phyloP scores from a whole-genome alignment of 1,139 yeast species.

The Protomyces pachydermus region DNA sequence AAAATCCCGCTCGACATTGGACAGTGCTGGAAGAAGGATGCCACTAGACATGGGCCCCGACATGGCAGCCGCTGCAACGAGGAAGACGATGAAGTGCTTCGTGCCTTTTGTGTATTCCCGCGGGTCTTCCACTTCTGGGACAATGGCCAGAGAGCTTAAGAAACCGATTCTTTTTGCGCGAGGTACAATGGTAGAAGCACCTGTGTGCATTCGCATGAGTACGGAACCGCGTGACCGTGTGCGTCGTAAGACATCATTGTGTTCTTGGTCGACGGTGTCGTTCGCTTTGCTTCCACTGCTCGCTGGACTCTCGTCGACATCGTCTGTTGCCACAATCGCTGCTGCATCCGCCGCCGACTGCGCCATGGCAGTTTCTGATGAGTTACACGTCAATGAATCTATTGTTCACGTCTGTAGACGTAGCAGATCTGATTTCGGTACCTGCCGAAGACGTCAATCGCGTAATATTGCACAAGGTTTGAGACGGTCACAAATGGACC shows the following conservation, averaged over 20 bases:
- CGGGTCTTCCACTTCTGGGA: slow-evolving; percentile 73
- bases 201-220: neutral
- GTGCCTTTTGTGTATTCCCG: slow-evolving; percentile 51
- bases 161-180: neutral
- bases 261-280: neutral
- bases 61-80: slow-evolving; percentile 69
- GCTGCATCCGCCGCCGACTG: neutral
- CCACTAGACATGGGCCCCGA: slow-evolving; percentile 93
- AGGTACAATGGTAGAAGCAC: neutral
- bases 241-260: neutral
- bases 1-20: slow-evolving; percentile 52
- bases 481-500: no score
- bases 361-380: neutral
- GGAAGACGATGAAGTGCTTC: slow-evolving; percentile 54
- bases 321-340: neutral
- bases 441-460: no score
- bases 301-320: neutral
- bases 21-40: slow-evolving; percentile 72
- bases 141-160: slow-evolving; percentile 35
- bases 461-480: no score
- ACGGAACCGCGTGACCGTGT: neutral
- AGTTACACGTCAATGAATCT: no score
- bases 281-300: neutral
- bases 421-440: no score
- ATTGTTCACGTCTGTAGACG: no score